Conservation (phyloP, 495 filamentous ascomycete species). For the Aspergillus nanangensis region DNA sequence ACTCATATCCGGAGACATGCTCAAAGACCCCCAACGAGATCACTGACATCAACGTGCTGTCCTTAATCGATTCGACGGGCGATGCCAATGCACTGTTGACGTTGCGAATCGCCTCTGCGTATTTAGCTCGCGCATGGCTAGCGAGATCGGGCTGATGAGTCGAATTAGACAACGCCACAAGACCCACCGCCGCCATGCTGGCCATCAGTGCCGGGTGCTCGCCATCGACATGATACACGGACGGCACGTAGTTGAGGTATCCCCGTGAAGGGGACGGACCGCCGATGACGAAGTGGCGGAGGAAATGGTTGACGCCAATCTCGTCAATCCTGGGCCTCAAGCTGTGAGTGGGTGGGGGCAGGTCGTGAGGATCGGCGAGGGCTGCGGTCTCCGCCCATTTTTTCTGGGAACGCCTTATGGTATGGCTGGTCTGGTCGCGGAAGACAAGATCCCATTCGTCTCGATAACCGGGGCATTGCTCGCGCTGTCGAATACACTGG, state of each 20-base stretch:
- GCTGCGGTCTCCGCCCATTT: slow-evolving; percentile 4
- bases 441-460: slow-evolving; percentile 22
- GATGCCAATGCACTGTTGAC: slow-evolving; percentile 47
- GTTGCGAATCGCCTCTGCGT: slow-evolving; percentile 32
- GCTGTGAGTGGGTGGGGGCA: slow-evolving; percentile 4
- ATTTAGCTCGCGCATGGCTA: slow-evolving; percentile 32
- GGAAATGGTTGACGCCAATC: slow-evolving; percentile 31
- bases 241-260: slow-evolving; percentile 28
- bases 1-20: slow-evolving; percentile 39
- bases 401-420: slow-evolving; percentile 20
- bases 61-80: slow-evolving; percentile 48
- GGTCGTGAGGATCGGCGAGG: neutral
- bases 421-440: slow-evolving; percentile 17
- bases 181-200: slow-evolving; percentile 42
- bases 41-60: slow-evolving; percentile 55
- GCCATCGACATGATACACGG: slow-evolving; percentile 18
- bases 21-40: slow-evolving; percentile 58
- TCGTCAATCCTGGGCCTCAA: slow-evolving; percentile 17
- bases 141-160: slow-evolving; percentile 27
- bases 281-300: slow-evolving; percentile 27
- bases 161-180: slow-evolving; percentile 35
- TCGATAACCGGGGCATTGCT: slow-evolving; percentile 25
- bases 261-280: slow-evolving; percentile 20
- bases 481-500: slow-evolving; percentile 22
- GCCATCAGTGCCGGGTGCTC: slow-evolving; percentile 29